These are phyloP conservation scores for Xylariomycetidae sp. DNA, from an alignment of 2,329 filamentous ascomycete genomes.

Conservation along the genomic window DNA sequence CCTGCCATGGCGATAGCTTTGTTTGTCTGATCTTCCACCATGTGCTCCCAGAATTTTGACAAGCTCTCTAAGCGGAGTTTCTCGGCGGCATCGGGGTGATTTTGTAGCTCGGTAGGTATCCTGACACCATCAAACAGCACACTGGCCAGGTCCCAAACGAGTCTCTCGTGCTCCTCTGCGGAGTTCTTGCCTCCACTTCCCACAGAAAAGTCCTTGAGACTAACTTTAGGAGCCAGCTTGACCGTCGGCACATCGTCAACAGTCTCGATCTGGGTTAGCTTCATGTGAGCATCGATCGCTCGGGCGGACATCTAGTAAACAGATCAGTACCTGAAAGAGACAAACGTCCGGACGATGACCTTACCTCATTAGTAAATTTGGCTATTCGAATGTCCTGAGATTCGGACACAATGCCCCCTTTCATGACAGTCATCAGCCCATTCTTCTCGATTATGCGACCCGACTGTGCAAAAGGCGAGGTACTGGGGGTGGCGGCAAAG, in stretches of 20 bases:
- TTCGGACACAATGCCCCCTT: conserved; percentile 57
- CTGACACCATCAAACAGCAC: conserved; percentile 76
- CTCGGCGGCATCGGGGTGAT: conserved; percentile 29
- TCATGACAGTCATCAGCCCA: conserved; percentile 48
- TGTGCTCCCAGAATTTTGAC: conserved; percentile 59
- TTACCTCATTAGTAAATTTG: conserved; percentile 54
- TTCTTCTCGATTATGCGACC: conserved; percentile 32
- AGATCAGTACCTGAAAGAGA: conserved; percentile 21
- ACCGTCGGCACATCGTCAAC: conserved; percentile 58
- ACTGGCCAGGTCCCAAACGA: conserved; percentile 80
- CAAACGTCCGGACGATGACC: too few relatives aligned
- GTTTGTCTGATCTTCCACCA: conserved; percentile 58
- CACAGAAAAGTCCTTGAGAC: conserved; percentile 44
- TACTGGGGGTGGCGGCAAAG: conserved; percentile 45
- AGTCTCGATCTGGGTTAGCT: conserved; percentile 48
- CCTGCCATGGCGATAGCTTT: conserved; percentile 53
- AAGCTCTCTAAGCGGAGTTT: conserved; percentile 57
- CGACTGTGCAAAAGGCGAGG: conserved; percentile 23
- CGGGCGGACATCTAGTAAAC: conserved; percentile 46
- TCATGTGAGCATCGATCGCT: conserved; percentile 51
- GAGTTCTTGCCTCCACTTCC: conserved; percentile 31
- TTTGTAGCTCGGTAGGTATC: conserved; percentile 36
- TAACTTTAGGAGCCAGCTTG: conserved; percentile 38
- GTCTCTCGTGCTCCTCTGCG: conserved; percentile 58
- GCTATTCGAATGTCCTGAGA: conserved; percentile 61